Evolutionary conservation across 192 early-diverging fungal genomes (phyloP).

Genomic region (Coemansia sp.): DNA sequence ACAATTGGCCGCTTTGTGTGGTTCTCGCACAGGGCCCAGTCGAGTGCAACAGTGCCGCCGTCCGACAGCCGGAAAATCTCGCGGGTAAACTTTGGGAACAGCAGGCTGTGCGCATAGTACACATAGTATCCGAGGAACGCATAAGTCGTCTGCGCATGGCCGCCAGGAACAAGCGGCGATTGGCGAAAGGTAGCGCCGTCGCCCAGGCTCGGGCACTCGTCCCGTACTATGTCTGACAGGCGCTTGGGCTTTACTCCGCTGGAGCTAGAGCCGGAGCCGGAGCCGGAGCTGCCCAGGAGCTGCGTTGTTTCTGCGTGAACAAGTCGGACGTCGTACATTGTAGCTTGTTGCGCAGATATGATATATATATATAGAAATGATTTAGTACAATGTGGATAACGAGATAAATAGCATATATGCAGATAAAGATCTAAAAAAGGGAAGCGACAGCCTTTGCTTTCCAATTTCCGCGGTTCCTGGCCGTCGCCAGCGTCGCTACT

Average conservation of each 20-base stretch:
- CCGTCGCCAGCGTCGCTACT: not conserved
- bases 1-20: conserved; percentile 66
- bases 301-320: conserved; percentile 29
- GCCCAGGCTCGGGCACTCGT: conserved; percentile 57
- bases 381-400: not conserved
- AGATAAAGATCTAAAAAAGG: not conserved
- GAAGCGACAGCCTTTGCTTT: not conserved
- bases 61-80: conserved; percentile 71
- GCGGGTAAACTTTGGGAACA: conserved; percentile 38
- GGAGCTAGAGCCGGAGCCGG: too few species aligned
- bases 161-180: conserved; percentile 68
- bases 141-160: conserved; percentile 73
- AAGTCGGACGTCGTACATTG: conserved; percentile 36
- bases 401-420: not conserved
- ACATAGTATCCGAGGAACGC: conserved; percentile 46
- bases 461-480: too few species aligned
- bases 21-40: conserved; percentile 71
- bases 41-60: conserved; percentile 80
- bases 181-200: conserved; percentile 58
- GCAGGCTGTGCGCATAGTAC: conserved; percentile 53
- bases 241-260: conserved; percentile 5
- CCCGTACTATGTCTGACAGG: conserved; percentile 28
- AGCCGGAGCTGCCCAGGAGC: conserved; percentile 5
- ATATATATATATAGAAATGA: too few species aligned
- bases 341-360: not conserved